Conservation (phyloP, 2,329 filamentous ascomycete genomes). For the Pezicula radicicola region DNA sequence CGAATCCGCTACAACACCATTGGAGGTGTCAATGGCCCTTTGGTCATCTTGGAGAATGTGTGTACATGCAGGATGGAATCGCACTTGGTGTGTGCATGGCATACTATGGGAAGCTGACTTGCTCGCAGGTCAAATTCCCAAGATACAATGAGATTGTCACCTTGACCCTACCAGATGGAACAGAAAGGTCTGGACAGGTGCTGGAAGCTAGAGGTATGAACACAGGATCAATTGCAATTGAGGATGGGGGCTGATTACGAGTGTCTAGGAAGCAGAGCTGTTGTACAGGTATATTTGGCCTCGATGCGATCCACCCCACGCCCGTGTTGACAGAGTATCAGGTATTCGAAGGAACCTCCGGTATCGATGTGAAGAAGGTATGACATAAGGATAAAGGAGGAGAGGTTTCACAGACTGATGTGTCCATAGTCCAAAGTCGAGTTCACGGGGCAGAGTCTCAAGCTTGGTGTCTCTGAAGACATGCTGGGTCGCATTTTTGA, state of each 20-base stretch:
- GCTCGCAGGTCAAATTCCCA: slow-evolving; percentile 88
- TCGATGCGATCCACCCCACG: slow-evolving; percentile 3
- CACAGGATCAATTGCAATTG: background rate
- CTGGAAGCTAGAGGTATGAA: slow-evolving; percentile 87
- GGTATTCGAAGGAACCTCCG: slow-evolving; percentile 96
- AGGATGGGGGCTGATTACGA: slow-evolving; percentile 2
- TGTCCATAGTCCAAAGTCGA: slow-evolving; percentile 81
- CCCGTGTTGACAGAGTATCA: slow-evolving; percentile 39
- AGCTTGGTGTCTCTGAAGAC: slow-evolving; percentile 98
- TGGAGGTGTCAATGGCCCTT: slow-evolving; percentile 93
- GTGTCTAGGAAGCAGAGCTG: slow-evolving; percentile 75
- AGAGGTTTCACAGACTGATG: slow-evolving; percentile 8
- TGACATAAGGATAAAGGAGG: slow-evolving; percentile 11
- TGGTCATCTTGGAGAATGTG: slow-evolving; percentile 97
- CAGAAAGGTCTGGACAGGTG: slow-evolving; percentile 90
- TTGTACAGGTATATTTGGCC: slow-evolving; percentile 74
- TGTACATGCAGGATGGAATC: slow-evolving; percentile 29
- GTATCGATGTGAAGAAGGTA: slow-evolving; percentile 98
- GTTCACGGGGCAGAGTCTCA: slow-evolving; percentile 94
- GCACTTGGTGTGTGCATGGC: background rate
- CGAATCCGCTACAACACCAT: slow-evolving; percentile 96
- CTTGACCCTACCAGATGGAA: slow-evolving; percentile 92
- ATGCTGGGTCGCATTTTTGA: slow-evolving; percentile 99
- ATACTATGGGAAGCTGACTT: slow-evolving; percentile 14
- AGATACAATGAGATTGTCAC: slow-evolving; percentile 97